phyloP scores from a whole-genome alignment of 2,329 filamentous ascomycete species.

The Podosphaera xanthii region DNA sequence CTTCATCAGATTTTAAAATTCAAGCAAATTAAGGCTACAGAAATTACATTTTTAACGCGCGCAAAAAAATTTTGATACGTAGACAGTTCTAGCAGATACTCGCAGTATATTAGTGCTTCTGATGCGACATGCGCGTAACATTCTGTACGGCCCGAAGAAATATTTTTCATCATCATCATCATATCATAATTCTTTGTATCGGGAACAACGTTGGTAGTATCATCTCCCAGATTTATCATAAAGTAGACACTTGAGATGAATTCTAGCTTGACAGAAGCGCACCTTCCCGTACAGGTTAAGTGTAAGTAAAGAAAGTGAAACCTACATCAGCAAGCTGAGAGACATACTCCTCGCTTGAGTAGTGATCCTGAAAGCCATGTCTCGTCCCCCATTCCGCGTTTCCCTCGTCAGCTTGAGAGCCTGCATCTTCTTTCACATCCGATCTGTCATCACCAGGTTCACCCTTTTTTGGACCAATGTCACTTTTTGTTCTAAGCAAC shows the following conservation, averaged over 20 bases:
- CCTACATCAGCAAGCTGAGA: constrained; percentile 39
- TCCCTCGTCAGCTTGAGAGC: constrained; percentile 10
- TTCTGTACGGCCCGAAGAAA: too few species aligned
- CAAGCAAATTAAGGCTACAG: background rate
- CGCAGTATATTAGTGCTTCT: too few species aligned
- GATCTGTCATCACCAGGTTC: background rate
- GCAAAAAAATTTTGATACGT: background rate
- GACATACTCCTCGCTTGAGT: constrained; percentile 48
- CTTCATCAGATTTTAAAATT: background rate
- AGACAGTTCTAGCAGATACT: too few species aligned
- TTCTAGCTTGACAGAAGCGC: background rate
- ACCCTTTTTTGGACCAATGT: constrained; percentile 23
- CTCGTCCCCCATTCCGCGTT: constrained; percentile 21
- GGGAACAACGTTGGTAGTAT: too few species aligned
- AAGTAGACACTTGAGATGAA: too few species aligned
- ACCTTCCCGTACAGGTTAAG: background rate
- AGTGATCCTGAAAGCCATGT: constrained; percentile 53
- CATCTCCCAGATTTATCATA: too few species aligned
- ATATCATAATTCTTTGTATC: too few species aligned
- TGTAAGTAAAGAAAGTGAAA: constrained; percentile 11
- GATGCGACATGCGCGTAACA: too few species aligned
- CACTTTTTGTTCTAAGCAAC: constrained; percentile 24
- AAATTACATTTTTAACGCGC: background rate
- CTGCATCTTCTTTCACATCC: constrained; percentile 11
- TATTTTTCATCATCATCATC: too few species aligned